These are phyloP conservation scores for Seiridium unicorne DNA, from an alignment of 2,329 filamentous ascomycete species.

Conservation along the genomic window DNA sequence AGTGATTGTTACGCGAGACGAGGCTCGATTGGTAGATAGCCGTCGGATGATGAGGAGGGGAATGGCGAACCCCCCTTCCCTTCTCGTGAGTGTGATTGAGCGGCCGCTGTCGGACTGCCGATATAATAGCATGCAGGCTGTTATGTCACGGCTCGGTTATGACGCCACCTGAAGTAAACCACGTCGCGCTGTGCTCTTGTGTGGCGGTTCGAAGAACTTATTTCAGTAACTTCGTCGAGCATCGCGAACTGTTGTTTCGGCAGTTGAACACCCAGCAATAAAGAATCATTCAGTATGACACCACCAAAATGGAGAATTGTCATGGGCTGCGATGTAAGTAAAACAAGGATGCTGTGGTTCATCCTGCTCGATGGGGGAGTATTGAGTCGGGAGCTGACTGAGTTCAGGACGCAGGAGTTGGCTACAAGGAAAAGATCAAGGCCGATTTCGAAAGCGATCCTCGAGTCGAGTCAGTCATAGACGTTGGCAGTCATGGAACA, in stretches of 20 bases:
- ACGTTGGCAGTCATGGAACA: slow-evolving; percentile 65
- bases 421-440: slow-evolving; percentile 75
- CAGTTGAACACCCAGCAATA: neutral
- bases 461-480: slow-evolving; percentile 63
- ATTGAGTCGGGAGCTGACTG: neutral
- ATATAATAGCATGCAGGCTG: neutral
- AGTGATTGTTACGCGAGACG: neutral
- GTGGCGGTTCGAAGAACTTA: too few relatives aligned
- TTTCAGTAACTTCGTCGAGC: neutral
- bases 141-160: neutral
- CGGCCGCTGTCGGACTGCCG: neutral
- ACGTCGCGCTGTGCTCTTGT: neutral
- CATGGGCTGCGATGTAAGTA: slow-evolving; percentile 52
- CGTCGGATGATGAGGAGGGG: neutral
- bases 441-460: slow-evolving; percentile 63
- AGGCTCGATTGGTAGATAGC: neutral
- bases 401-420: slow-evolving; percentile 61
- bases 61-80: neutral
- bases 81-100: neutral
- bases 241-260: neutral
- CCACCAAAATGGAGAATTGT: slow-evolving; percentile 50
- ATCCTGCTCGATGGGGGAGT: too few relatives aligned
- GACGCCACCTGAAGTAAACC: neutral
- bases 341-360: neutral
- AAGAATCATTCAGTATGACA: slow-evolving; percentile 29